Percentiles rank a stretch among this genome's conserved stretches.
Conservation (phyloP, 495 filamentous ascomycete species). For the Copromyces sp. region DNA sequence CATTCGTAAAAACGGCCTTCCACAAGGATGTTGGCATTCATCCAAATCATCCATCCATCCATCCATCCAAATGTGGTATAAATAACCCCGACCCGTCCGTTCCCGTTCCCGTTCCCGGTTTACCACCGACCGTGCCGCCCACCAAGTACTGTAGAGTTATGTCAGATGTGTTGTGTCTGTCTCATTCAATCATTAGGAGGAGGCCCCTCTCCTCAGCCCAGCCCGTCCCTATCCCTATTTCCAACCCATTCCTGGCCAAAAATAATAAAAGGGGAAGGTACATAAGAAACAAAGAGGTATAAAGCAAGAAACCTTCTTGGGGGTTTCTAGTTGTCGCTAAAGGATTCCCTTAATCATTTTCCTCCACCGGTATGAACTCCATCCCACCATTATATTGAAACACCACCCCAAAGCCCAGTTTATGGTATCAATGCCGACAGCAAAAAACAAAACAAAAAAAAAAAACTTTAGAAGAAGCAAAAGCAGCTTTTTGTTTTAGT, state of each 20-base stretch:
- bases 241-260: constrained; percentile 1
- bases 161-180: neutral
- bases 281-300: neutral
- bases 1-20: neutral
- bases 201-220: neutral
- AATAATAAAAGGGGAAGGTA: neutral
- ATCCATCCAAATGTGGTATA: neutral
- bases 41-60: neutral
- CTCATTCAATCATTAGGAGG: neutral
- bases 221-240: neutral
- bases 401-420: neutral
- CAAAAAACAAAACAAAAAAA: neutral
- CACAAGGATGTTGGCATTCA: neutral
- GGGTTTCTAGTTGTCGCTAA: neutral
- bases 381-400: neutral
- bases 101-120: neutral
- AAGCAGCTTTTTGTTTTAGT: neutral
- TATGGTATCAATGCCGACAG: neutral
- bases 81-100: neutral
- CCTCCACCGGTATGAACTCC: neutral
- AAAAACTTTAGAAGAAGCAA: neutral
- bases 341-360: neutral
- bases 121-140: neutral
- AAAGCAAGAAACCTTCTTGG: neutral
- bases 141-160: neutral